Conservation (phyloP, 2,329 filamentous ascomycete genomes). For the Sarocladiaceae sp. region DNA sequence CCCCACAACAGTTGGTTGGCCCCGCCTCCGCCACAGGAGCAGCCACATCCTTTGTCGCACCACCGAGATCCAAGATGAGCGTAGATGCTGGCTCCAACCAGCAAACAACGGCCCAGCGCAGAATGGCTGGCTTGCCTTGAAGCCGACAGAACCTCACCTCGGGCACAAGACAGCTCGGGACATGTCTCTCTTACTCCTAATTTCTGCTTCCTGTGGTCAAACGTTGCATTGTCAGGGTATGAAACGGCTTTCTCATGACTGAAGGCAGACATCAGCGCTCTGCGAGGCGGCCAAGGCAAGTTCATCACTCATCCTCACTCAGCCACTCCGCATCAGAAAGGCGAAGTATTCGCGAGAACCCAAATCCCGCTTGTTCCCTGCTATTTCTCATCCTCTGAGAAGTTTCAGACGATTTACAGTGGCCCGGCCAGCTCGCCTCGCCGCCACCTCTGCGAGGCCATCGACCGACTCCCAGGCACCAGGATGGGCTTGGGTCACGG, state of each 20-base stretch:
- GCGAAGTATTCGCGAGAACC: neutral
- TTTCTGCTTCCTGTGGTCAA: too few species aligned
- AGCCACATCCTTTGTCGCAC: neutral
- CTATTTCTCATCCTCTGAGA: neutral
- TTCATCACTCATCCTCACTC: neutral
- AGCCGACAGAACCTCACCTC: neutral
- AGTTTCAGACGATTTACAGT: neutral
- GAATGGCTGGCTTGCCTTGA: too few species aligned
- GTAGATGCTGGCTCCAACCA: neutral
- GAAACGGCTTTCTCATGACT: neutral
- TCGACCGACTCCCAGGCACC: neutral
- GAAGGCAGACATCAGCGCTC: neutral
- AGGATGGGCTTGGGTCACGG: neutral
- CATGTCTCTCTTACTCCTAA: neutral
- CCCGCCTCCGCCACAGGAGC: neutral
- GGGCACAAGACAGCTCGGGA: neutral
- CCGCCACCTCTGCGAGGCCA: neutral
- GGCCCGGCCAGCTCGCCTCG: neutral
- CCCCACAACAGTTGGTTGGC: neutral
- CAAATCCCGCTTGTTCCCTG: neutral
- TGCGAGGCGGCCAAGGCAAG: neutral
- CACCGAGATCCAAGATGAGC: neutral
- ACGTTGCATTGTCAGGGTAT: neutral
- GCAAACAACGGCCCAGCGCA: conserved; percentile 1
- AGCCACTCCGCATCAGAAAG: neutral